Conservation (phyloP, 129 eudicot genomes). For the Saposhnikovia divaricata region DNA sequence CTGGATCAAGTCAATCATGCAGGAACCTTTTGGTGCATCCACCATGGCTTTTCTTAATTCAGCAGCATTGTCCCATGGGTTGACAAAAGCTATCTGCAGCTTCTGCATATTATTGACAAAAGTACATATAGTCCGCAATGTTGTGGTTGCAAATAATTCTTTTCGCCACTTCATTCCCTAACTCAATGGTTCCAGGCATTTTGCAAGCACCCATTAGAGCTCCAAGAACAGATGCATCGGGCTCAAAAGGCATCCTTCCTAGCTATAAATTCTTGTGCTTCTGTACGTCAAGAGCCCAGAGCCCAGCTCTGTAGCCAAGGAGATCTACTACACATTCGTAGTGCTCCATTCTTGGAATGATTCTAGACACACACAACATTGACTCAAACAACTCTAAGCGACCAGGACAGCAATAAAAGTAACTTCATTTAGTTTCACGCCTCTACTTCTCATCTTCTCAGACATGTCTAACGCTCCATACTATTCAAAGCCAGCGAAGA, state of each 20-base stretch:
- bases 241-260: constrained; percentile 60
- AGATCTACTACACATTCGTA: too few species aligned
- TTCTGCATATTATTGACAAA: constrained; percentile 57
- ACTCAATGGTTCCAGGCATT: constrained; percentile 58
- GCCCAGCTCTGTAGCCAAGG: constrained; percentile 65
- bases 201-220: constrained; percentile 85
- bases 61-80: constrained; percentile 64
- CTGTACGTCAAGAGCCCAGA: constrained; percentile 40
- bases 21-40: constrained; percentile 43
- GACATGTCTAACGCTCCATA: too few species aligned
- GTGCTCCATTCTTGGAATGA: too few species aligned
- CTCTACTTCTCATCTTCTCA: too few species aligned
- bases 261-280: constrained; percentile 60
- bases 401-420: too few species aligned
- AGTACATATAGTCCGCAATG: constrained; percentile 55
- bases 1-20: constrained; percentile 27
- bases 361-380: too few species aligned
- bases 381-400: too few species aligned
- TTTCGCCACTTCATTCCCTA: constrained; percentile 52
- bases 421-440: too few species aligned
- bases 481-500: too few species aligned
- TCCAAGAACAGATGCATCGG: constrained; percentile 76
- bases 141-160: constrained; percentile 41
- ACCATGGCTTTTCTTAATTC: constrained; percentile 50
- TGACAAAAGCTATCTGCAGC: too few species aligned